A percentile compares a stretch with the other conserved stretches of the same genome.
Evolutionary conservation across 2,329 filamentous ascomycete genomes (phyloP).

Genomic region (Aspergillus sp.): DNA sequence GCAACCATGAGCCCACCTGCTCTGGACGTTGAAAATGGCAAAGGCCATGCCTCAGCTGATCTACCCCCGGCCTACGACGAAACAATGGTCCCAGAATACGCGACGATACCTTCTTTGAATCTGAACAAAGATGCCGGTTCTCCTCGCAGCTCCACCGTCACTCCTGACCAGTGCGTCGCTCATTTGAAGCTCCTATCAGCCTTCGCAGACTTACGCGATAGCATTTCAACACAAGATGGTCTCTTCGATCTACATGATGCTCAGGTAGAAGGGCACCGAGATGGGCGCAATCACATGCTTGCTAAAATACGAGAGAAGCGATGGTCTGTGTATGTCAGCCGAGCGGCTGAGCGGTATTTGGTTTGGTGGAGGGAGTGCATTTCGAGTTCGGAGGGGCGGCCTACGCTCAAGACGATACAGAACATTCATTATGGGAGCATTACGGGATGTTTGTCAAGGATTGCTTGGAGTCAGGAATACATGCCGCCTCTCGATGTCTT

Average conservation of each 20-base stretch:
- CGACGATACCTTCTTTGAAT: slow-evolving; percentile 19
- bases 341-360: slow-evolving; percentile 62
- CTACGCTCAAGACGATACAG: slow-evolving; percentile 13
- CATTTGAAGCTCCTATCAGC: slow-evolving; percentile 68
- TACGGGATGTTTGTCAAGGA: slow-evolving; percentile 13
- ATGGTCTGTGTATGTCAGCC: slow-evolving; percentile 63
- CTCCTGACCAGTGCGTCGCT: slow-evolving; percentile 56
- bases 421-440: slow-evolving; percentile 27
- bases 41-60: neutral
- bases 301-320: slow-evolving; percentile 61
- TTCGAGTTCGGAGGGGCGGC: slow-evolving; percentile 5
- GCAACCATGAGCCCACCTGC: neutral
- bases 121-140: slow-evolving; percentile 11
- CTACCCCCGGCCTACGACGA: neutral
- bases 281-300: slow-evolving; percentile 38
- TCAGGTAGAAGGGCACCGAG: slow-evolving; percentile 29
- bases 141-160: slow-evolving; percentile 16
- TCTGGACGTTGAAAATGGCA: neutral
- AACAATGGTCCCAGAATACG: slow-evolving; percentile 16
- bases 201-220: slow-evolving; percentile 60
- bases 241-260: slow-evolving; percentile 58
- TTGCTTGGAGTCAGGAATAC: slow-evolving; percentile 35
- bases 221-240: slow-evolving; percentile 59
- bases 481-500: slow-evolving; percentile 63
- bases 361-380: slow-evolving; percentile 53